phyloP scores from a whole-genome alignment of 208 protist genomes.

The Trichomonas gallinae region DNA sequence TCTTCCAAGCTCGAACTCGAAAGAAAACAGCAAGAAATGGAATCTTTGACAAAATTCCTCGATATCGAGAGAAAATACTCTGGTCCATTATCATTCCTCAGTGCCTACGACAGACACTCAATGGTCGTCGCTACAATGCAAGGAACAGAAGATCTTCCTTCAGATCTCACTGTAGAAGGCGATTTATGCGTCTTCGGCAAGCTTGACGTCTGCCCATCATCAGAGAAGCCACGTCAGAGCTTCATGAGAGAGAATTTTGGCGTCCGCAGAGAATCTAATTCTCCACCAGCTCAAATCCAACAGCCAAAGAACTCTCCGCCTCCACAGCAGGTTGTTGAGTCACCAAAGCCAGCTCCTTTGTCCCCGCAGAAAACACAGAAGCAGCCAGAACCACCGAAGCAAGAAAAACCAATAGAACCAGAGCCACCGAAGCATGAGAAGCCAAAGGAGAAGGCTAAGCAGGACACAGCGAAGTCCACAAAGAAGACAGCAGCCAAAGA shows the following conservation, averaged over 20 bases:
- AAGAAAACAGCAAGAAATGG: neutral
- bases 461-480: neutral
- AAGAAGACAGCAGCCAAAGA: neutral
- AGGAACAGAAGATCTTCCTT: neutral
- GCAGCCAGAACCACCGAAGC: neutral
- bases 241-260: neutral
- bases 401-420: neutral
- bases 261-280: neutral
- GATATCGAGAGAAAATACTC: neutral
- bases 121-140: neutral
- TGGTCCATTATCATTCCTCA: neutral
- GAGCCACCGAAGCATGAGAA: neutral
- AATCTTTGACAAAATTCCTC: neutral
- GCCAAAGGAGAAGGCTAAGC: neutral
- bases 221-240: neutral
- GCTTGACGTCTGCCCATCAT: neutral
- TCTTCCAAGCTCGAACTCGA: neutral
- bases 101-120: neutral
- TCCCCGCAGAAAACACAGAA: neutral
- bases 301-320: neutral
- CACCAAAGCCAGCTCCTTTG: neutral
- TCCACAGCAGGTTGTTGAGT: neutral
- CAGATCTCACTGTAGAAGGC: neutral
- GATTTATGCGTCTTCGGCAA: neutral
- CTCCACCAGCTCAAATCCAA: neutral